A percentile compares a stretch with the other conserved stretches of the same genome.
These are phyloP conservation scores for Agrostemma githago DNA, from an alignment of 148 eudicot genomes.

Conservation along the genomic window DNA sequence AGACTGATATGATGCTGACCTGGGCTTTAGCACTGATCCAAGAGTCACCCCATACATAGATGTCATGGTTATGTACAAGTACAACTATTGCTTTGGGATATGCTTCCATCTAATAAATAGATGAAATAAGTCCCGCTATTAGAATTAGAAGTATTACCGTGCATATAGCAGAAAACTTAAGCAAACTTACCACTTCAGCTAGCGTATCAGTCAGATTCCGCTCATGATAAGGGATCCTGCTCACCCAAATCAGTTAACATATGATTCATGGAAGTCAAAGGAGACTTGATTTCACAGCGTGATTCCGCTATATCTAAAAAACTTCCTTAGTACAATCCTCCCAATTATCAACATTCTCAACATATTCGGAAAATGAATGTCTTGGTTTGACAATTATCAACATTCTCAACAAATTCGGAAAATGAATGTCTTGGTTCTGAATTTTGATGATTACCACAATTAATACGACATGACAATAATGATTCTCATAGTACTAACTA, in stretches of 20 bases:
- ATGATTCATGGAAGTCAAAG: constrained; percentile 17
- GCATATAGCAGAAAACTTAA: neutral
- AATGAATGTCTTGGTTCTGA: neutral
- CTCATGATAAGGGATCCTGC: constrained; percentile 87
- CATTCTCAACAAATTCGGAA: neutral
- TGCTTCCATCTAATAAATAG: constrained; percentile 67
- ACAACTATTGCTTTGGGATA: constrained; percentile 96
- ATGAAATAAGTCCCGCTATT: constrained; percentile 1
- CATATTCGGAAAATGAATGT: neutral
- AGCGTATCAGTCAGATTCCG: constrained; percentile 89
- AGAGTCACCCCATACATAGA: constrained; percentile 94
- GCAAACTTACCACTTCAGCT: constrained; percentile 71
- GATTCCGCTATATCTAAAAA: neutral
- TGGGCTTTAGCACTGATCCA: constrained; percentile 99
- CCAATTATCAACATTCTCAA: neutral
- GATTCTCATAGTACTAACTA: neutral
- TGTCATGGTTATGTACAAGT: constrained; percentile 91
- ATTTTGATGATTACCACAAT: neutral
- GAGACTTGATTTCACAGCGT: neutral
- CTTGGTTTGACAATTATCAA: neutral
- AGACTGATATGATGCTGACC: constrained; percentile 38
- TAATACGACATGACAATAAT: neutral
- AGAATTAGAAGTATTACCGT: constrained; percentile 5
- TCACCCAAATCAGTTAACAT: neutral
- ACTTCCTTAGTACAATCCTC: neutral